Conservation (phyloP, 306 rosid genomes). For the Carpinus viminea region DNA sequence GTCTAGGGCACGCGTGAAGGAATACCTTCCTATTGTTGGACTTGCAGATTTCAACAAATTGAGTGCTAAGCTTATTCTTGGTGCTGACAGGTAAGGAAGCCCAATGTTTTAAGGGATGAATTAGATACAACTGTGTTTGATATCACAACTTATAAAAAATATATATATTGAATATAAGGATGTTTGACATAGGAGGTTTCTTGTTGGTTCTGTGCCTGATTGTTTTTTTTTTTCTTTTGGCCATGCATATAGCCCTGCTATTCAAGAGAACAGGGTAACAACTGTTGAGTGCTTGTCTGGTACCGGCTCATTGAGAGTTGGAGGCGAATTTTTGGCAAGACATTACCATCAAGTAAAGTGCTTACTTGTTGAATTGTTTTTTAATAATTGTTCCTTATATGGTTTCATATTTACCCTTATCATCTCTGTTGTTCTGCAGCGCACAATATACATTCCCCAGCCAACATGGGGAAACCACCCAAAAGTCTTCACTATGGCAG, state of each 20-base stretch:
- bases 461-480: constrained; percentile 99
- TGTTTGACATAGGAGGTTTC: neutral
- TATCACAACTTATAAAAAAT: too few species aligned
- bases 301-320: constrained; percentile 97
- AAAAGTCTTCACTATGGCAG: constrained; percentile 78
- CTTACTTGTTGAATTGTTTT: neutral
- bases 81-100: constrained; percentile 72
- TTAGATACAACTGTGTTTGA: neutral
- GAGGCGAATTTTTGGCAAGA: constrained; percentile 91
- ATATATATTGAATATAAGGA: too few species aligned
- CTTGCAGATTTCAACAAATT: constrained; percentile 82
- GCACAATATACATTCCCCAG: constrained; percentile 74
- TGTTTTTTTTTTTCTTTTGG: constrained; percentile 5
- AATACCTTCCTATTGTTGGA: constrained; percentile 88
- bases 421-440: constrained; percentile 45
- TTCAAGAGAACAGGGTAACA: constrained; percentile 78
- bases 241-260: constrained; percentile 67
- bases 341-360: constrained; percentile 85
- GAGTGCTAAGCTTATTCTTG: constrained; percentile 93
- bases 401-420: constrained; percentile 10
- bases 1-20: constrained; percentile 82
- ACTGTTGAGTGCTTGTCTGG: constrained; percentile 97
- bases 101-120: neutral
- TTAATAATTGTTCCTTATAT: neutral
- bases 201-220: constrained; percentile 1